Percentiles rank a stretch among this genome's conserved stretches.
Evolutionary conservation across 192 early-diverging fungal species (phyloP).

Genomic region (Lunasporangiospora selenospora): DNA sequence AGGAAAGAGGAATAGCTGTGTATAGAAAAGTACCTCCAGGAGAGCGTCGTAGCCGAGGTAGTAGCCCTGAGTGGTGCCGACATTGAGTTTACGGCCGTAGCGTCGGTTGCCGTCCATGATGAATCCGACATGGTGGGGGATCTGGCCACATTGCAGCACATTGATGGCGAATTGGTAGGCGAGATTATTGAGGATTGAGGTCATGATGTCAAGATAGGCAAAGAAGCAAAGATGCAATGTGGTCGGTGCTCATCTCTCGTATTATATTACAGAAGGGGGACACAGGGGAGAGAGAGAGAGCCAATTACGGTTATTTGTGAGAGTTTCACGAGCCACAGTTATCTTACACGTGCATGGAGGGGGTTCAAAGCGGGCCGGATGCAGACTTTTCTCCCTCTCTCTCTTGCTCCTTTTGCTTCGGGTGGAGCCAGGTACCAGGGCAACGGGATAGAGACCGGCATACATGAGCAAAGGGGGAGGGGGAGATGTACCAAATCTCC

Average conservation of each 20-base stretch:
- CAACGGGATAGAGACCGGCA: no score
- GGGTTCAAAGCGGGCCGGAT: no score
- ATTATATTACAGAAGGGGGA: not conserved
- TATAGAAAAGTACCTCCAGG: slow-evolving; percentile 63
- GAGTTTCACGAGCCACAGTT: no score
- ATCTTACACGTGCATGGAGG: no score
- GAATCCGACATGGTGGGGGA: slow-evolving; percentile 93
- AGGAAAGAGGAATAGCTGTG: not conserved
- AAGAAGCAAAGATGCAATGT: not conserved
- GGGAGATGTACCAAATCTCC: no score
- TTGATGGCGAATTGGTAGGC: slow-evolving; percentile 19
- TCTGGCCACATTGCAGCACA: slow-evolving; percentile 67
- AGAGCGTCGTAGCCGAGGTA: slow-evolving; percentile 80
- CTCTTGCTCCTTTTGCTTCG: no score
- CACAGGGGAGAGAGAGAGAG: not conserved
- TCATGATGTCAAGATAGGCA: no score
- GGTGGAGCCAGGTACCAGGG: no score
- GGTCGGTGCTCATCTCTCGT: not conserved
- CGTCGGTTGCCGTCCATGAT: slow-evolving; percentile 99
- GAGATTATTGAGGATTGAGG: slow-evolving; percentile 2
- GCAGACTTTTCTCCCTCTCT: no score
- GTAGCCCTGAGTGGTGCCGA: slow-evolving; percentile 74
- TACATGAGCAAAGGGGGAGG: no score
- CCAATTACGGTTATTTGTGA: no score
- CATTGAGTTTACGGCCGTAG: slow-evolving; percentile 74